Base-by-base conservation (phyloP, 805 yeast genomes). In the Clavispora phyllophila region DNA sequence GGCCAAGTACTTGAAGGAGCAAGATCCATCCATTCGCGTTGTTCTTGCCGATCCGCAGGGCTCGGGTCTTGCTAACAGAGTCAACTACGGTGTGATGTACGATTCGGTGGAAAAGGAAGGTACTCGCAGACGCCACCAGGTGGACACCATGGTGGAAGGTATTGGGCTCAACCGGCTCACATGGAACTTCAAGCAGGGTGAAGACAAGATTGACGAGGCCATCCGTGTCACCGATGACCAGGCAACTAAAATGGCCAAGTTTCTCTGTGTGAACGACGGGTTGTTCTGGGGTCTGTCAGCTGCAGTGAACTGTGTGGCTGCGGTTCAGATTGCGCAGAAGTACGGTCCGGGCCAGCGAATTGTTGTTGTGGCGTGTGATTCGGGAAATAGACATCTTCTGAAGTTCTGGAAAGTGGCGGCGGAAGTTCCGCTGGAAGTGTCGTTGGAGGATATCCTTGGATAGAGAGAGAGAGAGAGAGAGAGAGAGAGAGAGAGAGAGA, bases 1-100 rank as follows among this genome's bases (percentile, higher is more conserved):
- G 10, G 42, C 57, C 8, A 48, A 42, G 38, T 59, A 46, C 43
- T 42, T 59, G 31, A 87, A 82, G 55, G 78, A 72, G 41, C 58
- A 67, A 28, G 55, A 69, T 14, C 58, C 69, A 0, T 37, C 57
- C 0, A 56, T 84, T 0, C 68, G 63, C 36, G 75, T 84, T 1
- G 73, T 87, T 3, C 66, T 93, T 24, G 96, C 97, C 0, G 99
- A 91, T 62, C 98, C 98, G 0, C 97, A 88, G 56, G 99, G 99
- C 0, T 82, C 93, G 13, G 99, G 99, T 0, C 75, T 93, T 49
- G 86, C 75, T 57, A 88, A 91, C 64, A 68, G 95, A 46, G 78
- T 91, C 40, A 87, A 87, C 55, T 80, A 68, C 56, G 98, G 97
- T 1, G 98, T 91, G 3, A 89, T 93, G 97, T 91, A 87, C 61